These are phyloP conservation scores for Escallonia rubra DNA, from an alignment of 129 eudicot genomes.

Conservation along the genomic window DNA sequence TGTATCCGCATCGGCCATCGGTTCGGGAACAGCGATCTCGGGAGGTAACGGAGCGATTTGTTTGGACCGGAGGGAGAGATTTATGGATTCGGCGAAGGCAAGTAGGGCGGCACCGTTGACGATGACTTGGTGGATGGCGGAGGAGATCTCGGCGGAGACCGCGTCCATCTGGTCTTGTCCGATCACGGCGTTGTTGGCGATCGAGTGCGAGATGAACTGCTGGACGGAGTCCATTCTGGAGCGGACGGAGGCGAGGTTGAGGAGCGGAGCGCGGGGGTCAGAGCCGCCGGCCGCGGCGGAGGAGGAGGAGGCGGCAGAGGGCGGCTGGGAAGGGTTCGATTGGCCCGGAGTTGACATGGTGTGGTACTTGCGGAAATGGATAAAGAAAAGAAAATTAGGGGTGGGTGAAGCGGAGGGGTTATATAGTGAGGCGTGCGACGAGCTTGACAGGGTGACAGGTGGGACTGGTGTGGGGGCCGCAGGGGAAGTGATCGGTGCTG, in stretches of 20 bases:
- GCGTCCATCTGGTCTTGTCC: conserved; percentile 31
- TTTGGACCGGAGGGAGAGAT: neutral
- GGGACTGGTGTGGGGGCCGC: no score
- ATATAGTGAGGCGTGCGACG: no score
- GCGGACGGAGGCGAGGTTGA: conserved; percentile 52
- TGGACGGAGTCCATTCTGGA: conserved; percentile 59
- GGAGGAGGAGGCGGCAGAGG: conserved; percentile 8
- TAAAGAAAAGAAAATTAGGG: no score
- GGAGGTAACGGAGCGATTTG: no score
- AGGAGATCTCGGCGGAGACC: conserved; percentile 54
- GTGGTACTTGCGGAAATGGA: no score
- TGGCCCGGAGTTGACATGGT: conserved; percentile 28
- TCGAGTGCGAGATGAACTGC: conserved; percentile 47
- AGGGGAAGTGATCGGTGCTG: no score
- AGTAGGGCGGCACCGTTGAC: conserved; percentile 74
- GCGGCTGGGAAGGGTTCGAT: conserved; percentile 15
- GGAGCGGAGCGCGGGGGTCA: conserved; percentile 33
- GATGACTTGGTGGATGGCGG: conserved; percentile 64
- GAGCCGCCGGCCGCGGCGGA: conserved; percentile 2
- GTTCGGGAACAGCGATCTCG: no score
- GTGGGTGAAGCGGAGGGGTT: no score
- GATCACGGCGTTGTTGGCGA: conserved; percentile 44
- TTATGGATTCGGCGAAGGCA: conserved; percentile 17
- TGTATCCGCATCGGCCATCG: neutral
- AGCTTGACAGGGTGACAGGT: no score